Conservation (phyloP, 1,284 basidiomycete species). For the Irpex sp. region DNA sequence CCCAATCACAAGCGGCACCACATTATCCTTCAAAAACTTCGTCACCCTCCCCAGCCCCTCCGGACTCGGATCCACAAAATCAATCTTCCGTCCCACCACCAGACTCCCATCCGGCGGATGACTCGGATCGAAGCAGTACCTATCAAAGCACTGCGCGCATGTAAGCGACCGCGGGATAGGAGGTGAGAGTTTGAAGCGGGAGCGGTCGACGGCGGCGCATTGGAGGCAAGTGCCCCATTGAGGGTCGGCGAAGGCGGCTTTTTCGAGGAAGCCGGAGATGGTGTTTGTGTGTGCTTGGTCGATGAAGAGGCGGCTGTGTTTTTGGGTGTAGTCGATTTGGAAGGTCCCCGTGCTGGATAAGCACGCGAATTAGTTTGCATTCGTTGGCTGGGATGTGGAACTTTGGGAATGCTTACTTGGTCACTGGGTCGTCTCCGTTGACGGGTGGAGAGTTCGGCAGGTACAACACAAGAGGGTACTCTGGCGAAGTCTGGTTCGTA, state of each 20-base stretch:
- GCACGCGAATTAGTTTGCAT: neutral
- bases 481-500: conserved; percentile 35
- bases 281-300: conserved; percentile 50
- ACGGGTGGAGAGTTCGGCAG: conserved; percentile 65
- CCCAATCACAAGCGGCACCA: conserved; percentile 34
- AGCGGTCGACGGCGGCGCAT: conserved; percentile 54
- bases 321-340: conserved; percentile 43
- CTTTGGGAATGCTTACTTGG: conserved; percentile 43
- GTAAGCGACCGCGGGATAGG: conserved; percentile 37
- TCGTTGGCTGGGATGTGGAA: conserved; percentile 1
- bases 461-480: conserved; percentile 57
- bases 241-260: conserved; percentile 42
- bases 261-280: conserved; percentile 54
- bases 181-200: conserved; percentile 35
- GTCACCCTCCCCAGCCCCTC: conserved; percentile 35
- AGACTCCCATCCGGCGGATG: conserved; percentile 40
- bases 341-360: conserved; percentile 44
- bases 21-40: conserved; percentile 37
- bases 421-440: conserved; percentile 50
- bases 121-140: conserved; percentile 51
- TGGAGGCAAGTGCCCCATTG: conserved; percentile 53
- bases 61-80: conserved; percentile 50
- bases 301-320: conserved; percentile 46
- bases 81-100: conserved; percentile 41
- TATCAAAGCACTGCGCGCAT: conserved; percentile 47